These are phyloP conservation scores for Chlamydomonas sp. DNA, from an alignment of 139 green algal genomes.

Conservation along the genomic window DNA sequence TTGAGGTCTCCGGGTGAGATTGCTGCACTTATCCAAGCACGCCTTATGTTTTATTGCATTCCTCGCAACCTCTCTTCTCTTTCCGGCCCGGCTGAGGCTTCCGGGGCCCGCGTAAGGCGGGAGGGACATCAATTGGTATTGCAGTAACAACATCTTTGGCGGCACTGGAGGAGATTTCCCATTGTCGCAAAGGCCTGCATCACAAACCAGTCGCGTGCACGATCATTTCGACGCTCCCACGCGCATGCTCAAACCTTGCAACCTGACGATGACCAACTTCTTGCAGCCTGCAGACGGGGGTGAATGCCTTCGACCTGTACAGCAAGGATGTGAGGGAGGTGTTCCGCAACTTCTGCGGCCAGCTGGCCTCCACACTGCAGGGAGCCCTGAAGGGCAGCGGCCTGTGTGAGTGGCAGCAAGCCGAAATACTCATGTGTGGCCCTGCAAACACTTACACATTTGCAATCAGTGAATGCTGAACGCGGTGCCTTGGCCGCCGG, in stretches of 20 bases:
- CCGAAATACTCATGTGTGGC: too few relatives aligned
- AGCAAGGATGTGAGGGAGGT: constrained; percentile 40
- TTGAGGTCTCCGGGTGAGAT: not conserved
- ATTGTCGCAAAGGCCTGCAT: not conserved
- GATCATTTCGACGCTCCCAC: not conserved
- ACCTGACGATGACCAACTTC: not conserved
- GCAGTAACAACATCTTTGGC: not conserved
- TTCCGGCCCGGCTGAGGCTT: too few relatives aligned
- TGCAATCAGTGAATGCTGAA: too few relatives aligned
- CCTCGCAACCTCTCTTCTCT: not conserved
- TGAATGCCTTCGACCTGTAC: constrained; percentile 37
- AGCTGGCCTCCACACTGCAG: not conserved
- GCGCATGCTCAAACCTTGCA: not conserved
- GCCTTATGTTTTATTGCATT: not conserved
- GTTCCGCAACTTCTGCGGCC: constrained; percentile 3
- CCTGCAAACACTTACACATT: too few relatives aligned
- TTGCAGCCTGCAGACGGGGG: constrained; percentile 6
- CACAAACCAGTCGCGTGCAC: not conserved
- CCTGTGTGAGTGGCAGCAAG: not conserved
- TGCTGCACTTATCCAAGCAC: not conserved
- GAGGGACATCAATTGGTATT: not conserved
- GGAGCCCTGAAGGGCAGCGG: not conserved
- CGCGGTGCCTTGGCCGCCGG: too few relatives aligned
- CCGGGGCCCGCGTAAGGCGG: too few relatives aligned
- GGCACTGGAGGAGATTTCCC: not conserved